Evolutionary conservation across 192 early-diverging fungal genomes (phyloP), one percentile per base, ranked within the genome.

Genomic region (Podila horticola): DNA sequence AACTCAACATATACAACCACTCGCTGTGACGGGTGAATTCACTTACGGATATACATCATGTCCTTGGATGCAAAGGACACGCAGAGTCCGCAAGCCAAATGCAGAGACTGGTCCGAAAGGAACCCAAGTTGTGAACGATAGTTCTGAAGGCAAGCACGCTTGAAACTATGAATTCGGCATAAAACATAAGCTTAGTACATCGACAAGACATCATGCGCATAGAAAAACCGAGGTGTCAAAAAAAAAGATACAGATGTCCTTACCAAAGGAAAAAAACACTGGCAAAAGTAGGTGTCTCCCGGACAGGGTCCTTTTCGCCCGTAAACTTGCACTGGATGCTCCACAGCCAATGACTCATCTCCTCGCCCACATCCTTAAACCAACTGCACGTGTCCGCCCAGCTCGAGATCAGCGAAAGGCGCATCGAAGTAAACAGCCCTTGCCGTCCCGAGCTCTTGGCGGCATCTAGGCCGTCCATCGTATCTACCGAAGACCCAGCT

Each of bases 61-160:
- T 86, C 81, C 49, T 85, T 81, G 19, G 69, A 60, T 6, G 83
- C 87, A 66, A 88, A 76, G 30, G 84, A 87, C 45, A 87, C 82
- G 34, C 87, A 88, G 13, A 74, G 62, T 36, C 90, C 90, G 64
- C 85, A 88, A 50, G 73, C 70, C 58, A 91, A 59, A 62, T 91
- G 87, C 7, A 91, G 60, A 2, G 86, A 64, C 66, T 86, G 83
- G 58, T 91, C 90, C 20, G 79, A 79, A 4, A 90, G 58, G 59
- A 90, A 85, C 26, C 58, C 58, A 3, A 65, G 24, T 17, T 71
- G 71, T 13, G 67, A 84, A 20, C 88, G 76, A 64, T 90, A 91
- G 31, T 87, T 69, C 65, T 91, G 90, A 29, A 83, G 52, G 55
- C 81, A 85, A 26, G 69, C 67, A 28, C 68, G 84, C 51, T 77